Evolutionary conservation across 2,329 filamentous ascomycete genomes (phyloP), one percentile per base, ranked within the genome.

Genomic region (Dryadomyces quercivorus): DNA sequence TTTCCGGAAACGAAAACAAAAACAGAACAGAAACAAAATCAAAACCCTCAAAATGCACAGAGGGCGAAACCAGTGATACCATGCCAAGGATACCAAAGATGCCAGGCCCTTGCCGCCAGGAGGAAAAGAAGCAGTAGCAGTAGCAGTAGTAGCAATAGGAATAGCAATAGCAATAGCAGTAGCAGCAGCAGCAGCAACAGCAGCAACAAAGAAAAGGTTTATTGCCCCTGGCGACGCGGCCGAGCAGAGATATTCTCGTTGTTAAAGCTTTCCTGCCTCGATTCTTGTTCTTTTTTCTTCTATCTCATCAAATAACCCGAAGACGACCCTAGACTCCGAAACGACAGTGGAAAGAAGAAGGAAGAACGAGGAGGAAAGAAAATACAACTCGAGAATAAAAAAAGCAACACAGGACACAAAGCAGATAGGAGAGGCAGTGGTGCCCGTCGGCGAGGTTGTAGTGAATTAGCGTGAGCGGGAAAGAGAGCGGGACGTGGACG

Each of bases 271-370:
- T 38, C 20, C 31, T 26, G 16, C 53, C 47, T 56, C 45, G 49
- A 38, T 45, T 55, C 45, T 45, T 44, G 10, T 53, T 50, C 16
- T 50, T 50, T 46, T 20, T 56, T 56, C 49, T 52, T 55, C 49
- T 52, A 51, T 55, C 49, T 55, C 49, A 46, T 55, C 49, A 46
- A 55, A 55, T 44, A 55, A 51, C 49, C 53, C 49, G 53, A 55
- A 55, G 53, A 51, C 48, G 48, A 55, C 47, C 53, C 47, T 50
- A 55, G 53, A 55, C 53, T 55, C 53, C 53, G 53, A 50, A 55
- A 55, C 26, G 40, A 54, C 52, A 49, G 31, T 46, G 49, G 43
- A 43, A 44, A 52, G 12, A 53, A 52, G 47, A 31, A 47, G 43
- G 1, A 31, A 36, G 51, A 48, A 26, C 46, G 31, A 51, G 42